phyloP scores from a whole-genome alignment of 2,329 filamentous ascomycete species.

The Didymella lethalis region DNA sequence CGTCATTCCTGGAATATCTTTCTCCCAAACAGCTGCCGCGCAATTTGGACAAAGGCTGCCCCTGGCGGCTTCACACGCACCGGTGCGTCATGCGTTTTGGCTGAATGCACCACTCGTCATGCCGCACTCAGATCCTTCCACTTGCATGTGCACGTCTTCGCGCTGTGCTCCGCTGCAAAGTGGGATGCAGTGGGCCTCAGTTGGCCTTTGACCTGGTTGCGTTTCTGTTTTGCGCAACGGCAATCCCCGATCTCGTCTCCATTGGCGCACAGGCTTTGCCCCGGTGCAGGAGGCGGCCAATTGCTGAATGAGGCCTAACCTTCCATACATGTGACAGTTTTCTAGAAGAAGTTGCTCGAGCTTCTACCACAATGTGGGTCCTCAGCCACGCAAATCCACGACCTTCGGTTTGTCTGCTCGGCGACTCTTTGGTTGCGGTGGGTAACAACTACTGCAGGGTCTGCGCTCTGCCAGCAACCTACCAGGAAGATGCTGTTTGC shows the following conservation, averaged over 20 bases:
- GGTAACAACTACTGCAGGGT: constrained; percentile 37
- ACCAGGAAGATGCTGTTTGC: constrained; percentile 4
- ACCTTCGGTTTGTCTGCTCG: constrained; percentile 12
- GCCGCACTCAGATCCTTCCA: constrained; percentile 29
- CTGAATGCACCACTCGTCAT: constrained; percentile 27
- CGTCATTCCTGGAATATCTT: constrained; percentile 16
- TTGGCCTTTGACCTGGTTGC: constrained; percentile 16
- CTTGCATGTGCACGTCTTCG: constrained; percentile 25
- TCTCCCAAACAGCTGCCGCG: constrained; percentile 13
- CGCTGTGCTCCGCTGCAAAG: constrained; percentile 17
- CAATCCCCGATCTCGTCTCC: constrained; percentile 12
- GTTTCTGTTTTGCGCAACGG: constrained; percentile 19
- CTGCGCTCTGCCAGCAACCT: constrained; percentile 10
- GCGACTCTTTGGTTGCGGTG: constrained; percentile 13
- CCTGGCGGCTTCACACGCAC: constrained; percentile 15
- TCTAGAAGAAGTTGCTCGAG: constrained; percentile 35
- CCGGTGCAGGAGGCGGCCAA: constrained; percentile 21
- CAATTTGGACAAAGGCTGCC: constrained; percentile 10
- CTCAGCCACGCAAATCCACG: constrained; percentile 24
- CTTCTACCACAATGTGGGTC: constrained; percentile 21
- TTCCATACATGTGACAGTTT: constrained; percentile 19
- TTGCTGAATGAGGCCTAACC: constrained; percentile 22
- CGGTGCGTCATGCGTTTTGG: constrained; percentile 24
- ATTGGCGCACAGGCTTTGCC: constrained; percentile 20
- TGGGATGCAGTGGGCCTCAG: constrained; percentile 20